Conservation (phyloP, 2,329 filamentous ascomycete species). For the Plenodomus tracheiphilus region DNA sequence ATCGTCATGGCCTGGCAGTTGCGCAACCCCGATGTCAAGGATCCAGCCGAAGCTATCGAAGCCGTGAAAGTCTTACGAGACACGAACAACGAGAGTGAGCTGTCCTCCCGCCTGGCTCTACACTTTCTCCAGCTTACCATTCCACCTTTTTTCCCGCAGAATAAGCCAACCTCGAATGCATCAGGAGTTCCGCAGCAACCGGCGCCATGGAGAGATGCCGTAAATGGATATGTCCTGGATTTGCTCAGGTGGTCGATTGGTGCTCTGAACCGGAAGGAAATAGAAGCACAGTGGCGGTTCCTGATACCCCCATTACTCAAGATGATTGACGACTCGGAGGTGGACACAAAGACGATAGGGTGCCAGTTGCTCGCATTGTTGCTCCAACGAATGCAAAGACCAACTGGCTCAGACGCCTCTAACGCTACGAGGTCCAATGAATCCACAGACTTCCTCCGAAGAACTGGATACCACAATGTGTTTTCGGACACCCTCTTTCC, state of each 20-base stretch:
- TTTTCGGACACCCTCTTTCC: constrained; percentile 72
- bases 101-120: constrained; percentile 53
- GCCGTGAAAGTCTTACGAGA: constrained; percentile 47
- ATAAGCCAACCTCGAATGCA: constrained; percentile 41
- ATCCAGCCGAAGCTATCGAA: constrained; percentile 54
- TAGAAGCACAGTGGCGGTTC: constrained; percentile 66
- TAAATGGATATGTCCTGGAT: constrained; percentile 55
- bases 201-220: constrained; percentile 61
- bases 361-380: constrained; percentile 60
- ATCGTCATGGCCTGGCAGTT: constrained; percentile 88
- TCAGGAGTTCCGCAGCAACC: constrained; percentile 62
- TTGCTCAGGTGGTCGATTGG: constrained; percentile 65
- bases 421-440: constrained; percentile 35
- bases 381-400: constrained; percentile 47
- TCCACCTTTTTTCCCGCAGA: constrained; percentile 64
- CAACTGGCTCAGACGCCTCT: background rate
- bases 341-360: constrained; percentile 58
- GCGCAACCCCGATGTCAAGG: constrained; percentile 69
- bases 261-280: constrained; percentile 52
- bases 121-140: constrained; percentile 65
- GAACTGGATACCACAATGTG: constrained; percentile 63
- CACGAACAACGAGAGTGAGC: constrained; percentile 56
- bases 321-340: constrained; percentile 66
- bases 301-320: constrained; percentile 71
- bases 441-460: constrained; percentile 53